phyloP scores from a whole-genome alignment of 495 filamentous ascomycete species.

The Penicillium waksmanii region DNA sequence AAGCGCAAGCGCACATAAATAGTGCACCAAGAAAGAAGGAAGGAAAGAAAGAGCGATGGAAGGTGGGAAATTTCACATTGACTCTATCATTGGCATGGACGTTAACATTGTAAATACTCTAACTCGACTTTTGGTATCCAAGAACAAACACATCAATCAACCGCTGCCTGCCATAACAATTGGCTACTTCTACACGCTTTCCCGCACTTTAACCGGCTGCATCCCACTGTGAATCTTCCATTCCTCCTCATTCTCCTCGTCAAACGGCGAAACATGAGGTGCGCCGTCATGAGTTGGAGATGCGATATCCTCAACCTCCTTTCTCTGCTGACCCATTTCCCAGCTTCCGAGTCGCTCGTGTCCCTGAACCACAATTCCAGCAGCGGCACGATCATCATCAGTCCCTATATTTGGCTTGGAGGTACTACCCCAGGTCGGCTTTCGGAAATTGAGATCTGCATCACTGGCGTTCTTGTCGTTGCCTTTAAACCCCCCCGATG shows the following conservation, averaged over 20 bases:
- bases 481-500: conserved; percentile 55
- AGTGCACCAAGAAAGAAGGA: too few relatives aligned
- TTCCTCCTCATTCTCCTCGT: conserved; percentile 34
- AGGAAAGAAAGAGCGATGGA: too few relatives aligned
- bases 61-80: too few relatives aligned
- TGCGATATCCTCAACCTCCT: conserved; percentile 12
- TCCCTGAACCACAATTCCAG: conserved; percentile 32
- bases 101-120: background rate
- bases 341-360: conserved; percentile 57
- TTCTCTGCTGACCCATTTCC: conserved; percentile 49
- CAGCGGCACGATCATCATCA: conserved; percentile 17
- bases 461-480: conserved; percentile 52
- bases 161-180: too few relatives aligned
- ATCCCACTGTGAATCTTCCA: conserved; percentile 32
- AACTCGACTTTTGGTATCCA: background rate
- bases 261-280: conserved; percentile 1
- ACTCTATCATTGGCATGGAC: too few relatives aligned
- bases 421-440: conserved; percentile 29
- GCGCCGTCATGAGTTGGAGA: conserved; percentile 4
- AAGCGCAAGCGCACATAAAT: too few relatives aligned
- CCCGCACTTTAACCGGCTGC: conserved; percentile 36
- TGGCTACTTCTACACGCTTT: conserved; percentile 37
- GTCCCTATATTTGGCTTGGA: conserved; percentile 24
- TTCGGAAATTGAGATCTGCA: conserved; percentile 48
- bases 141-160: background rate